Percentiles rank a stretch among this genome's conserved stretches.
Conservation (phyloP, 306 rosid species). For the Phaseolus lunatus region DNA sequence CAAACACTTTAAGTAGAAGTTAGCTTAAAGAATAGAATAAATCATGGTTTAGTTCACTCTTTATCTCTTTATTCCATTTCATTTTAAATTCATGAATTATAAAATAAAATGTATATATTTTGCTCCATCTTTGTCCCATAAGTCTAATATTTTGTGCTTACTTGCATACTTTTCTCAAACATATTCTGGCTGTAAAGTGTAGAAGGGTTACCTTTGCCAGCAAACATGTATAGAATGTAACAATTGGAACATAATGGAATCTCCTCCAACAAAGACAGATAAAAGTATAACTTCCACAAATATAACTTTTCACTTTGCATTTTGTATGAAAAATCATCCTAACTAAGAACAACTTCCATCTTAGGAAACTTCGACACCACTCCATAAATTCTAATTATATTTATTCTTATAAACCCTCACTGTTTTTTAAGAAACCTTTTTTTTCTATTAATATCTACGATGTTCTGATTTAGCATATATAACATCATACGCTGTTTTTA, state of each 20-base stretch:
- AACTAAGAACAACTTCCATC: neutral
- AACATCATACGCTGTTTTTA: neutral
- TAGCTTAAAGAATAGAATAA: neutral
- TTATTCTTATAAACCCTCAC: neutral
- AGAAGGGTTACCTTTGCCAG: constrained; percentile 33
- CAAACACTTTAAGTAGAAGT: neutral
- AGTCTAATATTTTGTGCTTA: neutral
- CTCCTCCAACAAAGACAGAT: constrained; percentile 35
- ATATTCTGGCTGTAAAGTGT: constrained; percentile 4
- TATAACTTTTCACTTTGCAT: no score
- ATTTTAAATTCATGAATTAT: neutral
- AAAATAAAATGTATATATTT: neutral
- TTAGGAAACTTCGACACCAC: neutral
- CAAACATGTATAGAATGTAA: constrained; percentile 47
- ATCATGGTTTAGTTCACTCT: neutral
- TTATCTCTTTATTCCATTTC: neutral
- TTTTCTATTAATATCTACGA: neutral
- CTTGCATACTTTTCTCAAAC: neutral
- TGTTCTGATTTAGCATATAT: neutral
- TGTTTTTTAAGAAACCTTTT: neutral
- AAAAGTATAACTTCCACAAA: neutral
- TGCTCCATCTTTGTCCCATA: neutral
- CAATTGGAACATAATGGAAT: constrained; percentile 34
- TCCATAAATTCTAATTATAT: neutral
- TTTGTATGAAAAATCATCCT: neutral